Percentiles rank a stretch among this genome's conserved stretches.
Evolutionary conservation across 2,329 filamentous ascomycete species (phyloP).

Genomic region (Chrysoporthe cubensis): DNA sequence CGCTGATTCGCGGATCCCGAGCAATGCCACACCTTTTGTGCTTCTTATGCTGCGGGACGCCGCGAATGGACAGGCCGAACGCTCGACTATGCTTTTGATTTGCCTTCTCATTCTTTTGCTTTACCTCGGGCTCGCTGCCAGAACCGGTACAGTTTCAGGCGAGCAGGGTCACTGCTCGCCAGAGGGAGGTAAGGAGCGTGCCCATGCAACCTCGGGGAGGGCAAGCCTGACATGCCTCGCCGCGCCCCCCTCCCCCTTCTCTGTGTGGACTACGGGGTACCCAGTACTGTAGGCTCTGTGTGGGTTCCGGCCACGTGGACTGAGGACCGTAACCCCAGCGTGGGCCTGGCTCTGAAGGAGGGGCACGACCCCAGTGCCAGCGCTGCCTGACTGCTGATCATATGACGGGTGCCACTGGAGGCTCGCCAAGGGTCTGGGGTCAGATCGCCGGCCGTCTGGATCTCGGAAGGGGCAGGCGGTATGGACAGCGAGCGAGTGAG

Average conservation of each 20-base stretch:
- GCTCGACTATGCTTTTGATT: too few relatives aligned
- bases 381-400: slow-evolving; percentile 3
- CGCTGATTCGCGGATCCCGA: too few relatives aligned
- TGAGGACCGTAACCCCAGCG: neutral
- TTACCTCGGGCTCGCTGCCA: too few relatives aligned
- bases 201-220: too few relatives aligned
- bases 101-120: too few relatives aligned
- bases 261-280: neutral
- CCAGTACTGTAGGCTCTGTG: neutral
- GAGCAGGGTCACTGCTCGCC: neutral
- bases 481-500: neutral
- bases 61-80: too few relatives aligned
- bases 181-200: neutral
- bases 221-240: too few relatives aligned
- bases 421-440: neutral
- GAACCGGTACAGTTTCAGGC: too few relatives aligned
- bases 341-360: neutral
- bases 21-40: too few relatives aligned
- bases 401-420: neutral
- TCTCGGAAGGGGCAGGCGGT: neutral
- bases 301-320: neutral
- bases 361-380: neutral
- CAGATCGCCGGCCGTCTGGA: neutral
- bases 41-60: too few relatives aligned
- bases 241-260: neutral